Evolutionary conservation across 75 land plant species (phyloP), one percentile per base, ranked within the genome.

Genomic region (Pinus tabuliformis): DNA sequence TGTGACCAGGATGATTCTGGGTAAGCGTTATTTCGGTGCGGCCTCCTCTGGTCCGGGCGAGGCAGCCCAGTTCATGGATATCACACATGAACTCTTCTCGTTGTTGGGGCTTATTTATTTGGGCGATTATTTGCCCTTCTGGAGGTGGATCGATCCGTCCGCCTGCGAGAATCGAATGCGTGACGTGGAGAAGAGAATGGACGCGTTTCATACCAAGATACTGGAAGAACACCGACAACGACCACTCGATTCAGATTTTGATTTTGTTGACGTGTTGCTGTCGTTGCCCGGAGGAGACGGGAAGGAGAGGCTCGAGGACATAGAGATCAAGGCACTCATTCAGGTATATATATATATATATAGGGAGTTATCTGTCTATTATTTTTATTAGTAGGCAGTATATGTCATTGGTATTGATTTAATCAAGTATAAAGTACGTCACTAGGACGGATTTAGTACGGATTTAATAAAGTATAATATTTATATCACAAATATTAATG

Each of bases 1-100:
- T 70, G 91, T 95, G 70, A 91, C 98, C 3, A 72, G 98, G 20
- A 94, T 97, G 95, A 71, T 97, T 58, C 56, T 94, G 18, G 91
- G 99, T 71, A 97, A 94, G 78, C 89, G 89, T n/a, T 88, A 80
- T 72, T 92, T 94, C 79, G 99, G 95, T 28, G 72, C 28, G 12
- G 83, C 58, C 64, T 77, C 80, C 2, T 78, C 86, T 0, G 95
- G 87, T 24, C 83, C 85, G 7, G 72, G 78, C 12, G 95, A 92
- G 68, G 90, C 95, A 15, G 81, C 78, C 59, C 89, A 92, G 80
- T 92, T 97, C 86, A 83, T 85, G 86, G 78, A 84, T 76, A 79
- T 91, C 45, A 88, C 89, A 0, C 92, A 91, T 42, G 82, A 88
- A 57, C 76, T 89, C 56, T 90, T 95, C 75, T 66, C 74, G 79